Conservation (phyloP, 2,329 filamentous ascomycete species). For the Fusarium circinatum region DNA sequence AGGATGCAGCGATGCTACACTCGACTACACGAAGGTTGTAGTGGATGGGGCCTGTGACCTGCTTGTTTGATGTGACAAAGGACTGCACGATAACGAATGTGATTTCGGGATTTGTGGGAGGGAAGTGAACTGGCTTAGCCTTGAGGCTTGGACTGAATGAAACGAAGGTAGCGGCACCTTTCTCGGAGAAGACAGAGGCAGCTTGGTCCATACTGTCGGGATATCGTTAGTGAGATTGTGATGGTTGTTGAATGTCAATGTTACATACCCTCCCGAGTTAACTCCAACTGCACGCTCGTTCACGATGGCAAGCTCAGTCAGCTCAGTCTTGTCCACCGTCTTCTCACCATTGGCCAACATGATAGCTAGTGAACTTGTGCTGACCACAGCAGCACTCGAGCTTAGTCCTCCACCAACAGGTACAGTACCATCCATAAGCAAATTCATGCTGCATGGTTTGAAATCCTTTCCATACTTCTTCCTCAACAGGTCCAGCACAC, state of each 20-base stretch:
- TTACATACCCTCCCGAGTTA: slow-evolving; percentile 86
- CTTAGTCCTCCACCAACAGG: slow-evolving; percentile 92
- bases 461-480: slow-evolving; percentile 71
- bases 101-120: slow-evolving; percentile 81
- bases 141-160: slow-evolving; percentile 84
- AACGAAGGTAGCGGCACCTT: slow-evolving; percentile 88
- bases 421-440: slow-evolving; percentile 91
- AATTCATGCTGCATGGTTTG: slow-evolving; percentile 78
- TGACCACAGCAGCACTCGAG: slow-evolving; percentile 94
- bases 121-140: slow-evolving; percentile 83
- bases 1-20: slow-evolving; percentile 85
- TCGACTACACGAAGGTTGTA: slow-evolving; percentile 98
- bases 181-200: slow-evolving; percentile 91
- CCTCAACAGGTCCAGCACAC: slow-evolving; percentile 81
- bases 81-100: slow-evolving; percentile 95
- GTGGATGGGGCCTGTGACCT: slow-evolving; percentile 90
- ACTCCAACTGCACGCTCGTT: slow-evolving; percentile 95
- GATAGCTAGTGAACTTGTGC: slow-evolving; percentile 86
- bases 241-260: not conserved
- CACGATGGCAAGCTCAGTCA: slow-evolving; percentile 93
- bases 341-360: slow-evolving; percentile 85
- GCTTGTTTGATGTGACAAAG: slow-evolving; percentile 94
- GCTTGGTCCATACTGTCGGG: slow-evolving; percentile 88
- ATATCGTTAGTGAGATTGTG: slow-evolving; percentile 23
- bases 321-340: slow-evolving; percentile 86